phyloP scores from a whole-genome alignment of 1,284 basidiomycete genomes.

The Moesziomyces globuligerus region DNA sequence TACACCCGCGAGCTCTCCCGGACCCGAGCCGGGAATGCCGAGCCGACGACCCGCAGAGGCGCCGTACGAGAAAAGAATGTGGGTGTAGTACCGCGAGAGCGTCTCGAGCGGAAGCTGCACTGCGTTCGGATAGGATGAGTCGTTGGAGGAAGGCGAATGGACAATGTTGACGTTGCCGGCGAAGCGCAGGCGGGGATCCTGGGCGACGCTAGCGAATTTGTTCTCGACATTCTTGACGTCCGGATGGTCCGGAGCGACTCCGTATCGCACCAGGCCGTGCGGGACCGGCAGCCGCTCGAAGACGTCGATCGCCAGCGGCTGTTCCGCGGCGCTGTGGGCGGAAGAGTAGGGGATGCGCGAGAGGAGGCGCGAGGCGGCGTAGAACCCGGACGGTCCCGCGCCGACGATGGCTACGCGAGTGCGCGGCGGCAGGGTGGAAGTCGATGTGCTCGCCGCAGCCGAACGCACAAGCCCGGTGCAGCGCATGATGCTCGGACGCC shows the following conservation, averaged over 20 bases:
- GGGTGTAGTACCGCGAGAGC: conserved; percentile 78
- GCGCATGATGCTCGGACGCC: conserved; percentile 7
- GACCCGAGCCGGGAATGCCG: conserved; percentile 69
- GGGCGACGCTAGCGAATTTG: conserved; percentile 79
- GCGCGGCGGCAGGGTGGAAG: conserved; percentile 6
- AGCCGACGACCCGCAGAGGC: conserved; percentile 73
- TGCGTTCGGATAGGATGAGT: conserved; percentile 70
- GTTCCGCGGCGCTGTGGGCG: conserved; percentile 11
- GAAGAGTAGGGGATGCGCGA: conserved; percentile 29
- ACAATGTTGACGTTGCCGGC: conserved; percentile 91
- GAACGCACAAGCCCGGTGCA: conserved; percentile 6
- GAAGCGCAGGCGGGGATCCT: conserved; percentile 69
- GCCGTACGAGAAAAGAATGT: conserved; percentile 83
- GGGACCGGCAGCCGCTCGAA: conserved; percentile 94
- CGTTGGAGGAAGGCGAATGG: conserved; percentile 10
- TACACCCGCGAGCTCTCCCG: conserved; percentile 72
- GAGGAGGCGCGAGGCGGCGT: conserved; percentile 74
- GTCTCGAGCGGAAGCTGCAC: conserved; percentile 73
- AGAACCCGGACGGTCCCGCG: conserved; percentile 93
- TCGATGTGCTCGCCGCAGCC: conserved; percentile 9
- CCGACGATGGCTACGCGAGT: conserved; percentile 79
- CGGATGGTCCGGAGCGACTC: conserved; percentile 97
- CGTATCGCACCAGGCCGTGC: conserved; percentile 92
- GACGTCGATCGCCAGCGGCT: conserved; percentile 75
- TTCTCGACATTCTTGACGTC: conserved; percentile 99